These are phyloP conservation scores for Candida schatavii DNA, from an alignment of 805 yeast species.

Conservation along the genomic window DNA sequence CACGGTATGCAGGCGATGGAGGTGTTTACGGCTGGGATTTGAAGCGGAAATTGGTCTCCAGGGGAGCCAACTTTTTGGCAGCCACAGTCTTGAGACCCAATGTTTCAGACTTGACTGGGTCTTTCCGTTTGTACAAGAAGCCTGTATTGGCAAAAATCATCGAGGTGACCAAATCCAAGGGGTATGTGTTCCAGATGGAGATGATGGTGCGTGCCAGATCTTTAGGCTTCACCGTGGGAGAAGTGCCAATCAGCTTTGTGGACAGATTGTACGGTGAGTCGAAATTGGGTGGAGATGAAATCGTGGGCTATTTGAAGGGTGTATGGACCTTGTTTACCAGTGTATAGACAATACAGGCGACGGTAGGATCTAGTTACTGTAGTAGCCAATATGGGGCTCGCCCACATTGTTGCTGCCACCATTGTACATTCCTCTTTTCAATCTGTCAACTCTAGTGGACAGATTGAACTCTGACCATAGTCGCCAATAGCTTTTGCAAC, in stretches of 20 bases:
- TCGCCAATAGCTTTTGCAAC: too few species aligned
- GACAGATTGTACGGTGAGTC: constrained; percentile 78
- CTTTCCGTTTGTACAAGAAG: constrained; percentile 72
- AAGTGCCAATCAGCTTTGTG: constrained; percentile 75
- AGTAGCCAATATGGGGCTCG: too few species aligned
- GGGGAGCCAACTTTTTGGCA: constrained; percentile 81
- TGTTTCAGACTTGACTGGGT: constrained; percentile 74
- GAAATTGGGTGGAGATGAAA: constrained; percentile 79
- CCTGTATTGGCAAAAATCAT: constrained; percentile 64
- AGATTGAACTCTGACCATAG: too few species aligned
- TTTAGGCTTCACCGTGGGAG: constrained; percentile 71
- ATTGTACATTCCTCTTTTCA: too few species aligned
- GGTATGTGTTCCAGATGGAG: constrained; percentile 85
- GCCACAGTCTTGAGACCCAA: constrained; percentile 67
- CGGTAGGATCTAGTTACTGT: too few species aligned
- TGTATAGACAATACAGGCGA: constrained; percentile 49
- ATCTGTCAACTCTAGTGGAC: too few species aligned
- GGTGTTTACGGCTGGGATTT: constrained; percentile 86
- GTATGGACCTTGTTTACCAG: constrained; percentile 67
- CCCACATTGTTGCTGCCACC: too few species aligned
- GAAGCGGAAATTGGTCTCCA: constrained; percentile 70
- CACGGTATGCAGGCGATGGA: constrained; percentile 77
- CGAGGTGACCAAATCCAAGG: constrained; percentile 66
- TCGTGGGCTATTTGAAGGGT: constrained; percentile 73
- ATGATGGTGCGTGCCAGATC: constrained; percentile 82